These are phyloP conservation scores for Picochlorum costavermella DNA, from an alignment of 139 green algal species.

Conservation along the genomic window DNA sequence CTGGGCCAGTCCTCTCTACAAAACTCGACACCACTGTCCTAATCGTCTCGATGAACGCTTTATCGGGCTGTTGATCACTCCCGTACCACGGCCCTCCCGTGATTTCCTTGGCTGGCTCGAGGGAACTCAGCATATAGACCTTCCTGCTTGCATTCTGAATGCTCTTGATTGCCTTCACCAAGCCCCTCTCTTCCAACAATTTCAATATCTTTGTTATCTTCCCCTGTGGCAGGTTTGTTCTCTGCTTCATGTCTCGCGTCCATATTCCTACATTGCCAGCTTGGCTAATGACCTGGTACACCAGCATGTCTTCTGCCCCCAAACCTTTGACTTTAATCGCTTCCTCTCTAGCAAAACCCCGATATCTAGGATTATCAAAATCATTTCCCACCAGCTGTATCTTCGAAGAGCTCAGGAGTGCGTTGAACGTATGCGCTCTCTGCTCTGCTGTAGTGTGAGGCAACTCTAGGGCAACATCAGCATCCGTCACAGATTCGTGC, in stretches of 20 bases:
- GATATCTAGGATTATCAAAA: constrained; percentile 21
- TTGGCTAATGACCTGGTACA: constrained; percentile 79
- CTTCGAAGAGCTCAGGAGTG: constrained; percentile 12
- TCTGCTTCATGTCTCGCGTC: constrained; percentile 82
- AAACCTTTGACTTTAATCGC: constrained; percentile 64
- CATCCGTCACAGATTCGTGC: constrained; percentile 16
- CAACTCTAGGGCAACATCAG: constrained; percentile 2
- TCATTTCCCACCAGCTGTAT: neutral
- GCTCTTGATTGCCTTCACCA: constrained; percentile 73
- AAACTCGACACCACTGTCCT: constrained; percentile 4
- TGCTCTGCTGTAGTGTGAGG: constrained; percentile 18
- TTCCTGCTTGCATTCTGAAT: constrained; percentile 30
- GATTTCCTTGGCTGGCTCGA: constrained; percentile 84
- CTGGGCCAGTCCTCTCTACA: neutral
- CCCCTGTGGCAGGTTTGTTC: constrained; percentile 77
- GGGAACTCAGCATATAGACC: constrained; percentile 87
- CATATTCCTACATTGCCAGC: constrained; percentile 76
- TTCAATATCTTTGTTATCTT: constrained; percentile 90
- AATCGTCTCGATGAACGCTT: constrained; percentile 74
- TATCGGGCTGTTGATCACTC: constrained; percentile 58
- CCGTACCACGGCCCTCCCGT: constrained; percentile 95
- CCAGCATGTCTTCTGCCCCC: constrained; percentile 68
- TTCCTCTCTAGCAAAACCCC: constrained; percentile 8
- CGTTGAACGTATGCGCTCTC: constrained; percentile 28
- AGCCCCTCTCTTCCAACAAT: constrained; percentile 59